These are phyloP conservation scores for Adansonia grandidieri DNA, from an alignment of 441 rosid genomes.

Conservation along the genomic window DNA sequence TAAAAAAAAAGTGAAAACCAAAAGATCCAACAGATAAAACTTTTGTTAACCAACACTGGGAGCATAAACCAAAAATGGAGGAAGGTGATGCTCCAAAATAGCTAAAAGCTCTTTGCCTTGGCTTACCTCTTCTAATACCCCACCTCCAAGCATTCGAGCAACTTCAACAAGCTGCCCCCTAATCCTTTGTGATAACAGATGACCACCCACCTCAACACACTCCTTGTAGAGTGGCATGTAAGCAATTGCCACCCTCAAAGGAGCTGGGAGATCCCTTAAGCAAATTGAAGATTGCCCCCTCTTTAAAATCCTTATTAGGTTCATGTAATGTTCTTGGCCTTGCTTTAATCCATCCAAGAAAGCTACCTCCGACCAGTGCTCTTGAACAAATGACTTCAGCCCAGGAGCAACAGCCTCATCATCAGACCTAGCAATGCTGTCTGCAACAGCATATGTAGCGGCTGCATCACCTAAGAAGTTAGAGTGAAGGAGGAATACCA, in stretches of 20 bases:
- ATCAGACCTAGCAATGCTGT: constrained; percentile 78
- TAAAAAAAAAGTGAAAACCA: constrained; percentile 29
- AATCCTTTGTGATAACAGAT: constrained; percentile 69
- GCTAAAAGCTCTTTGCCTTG: constrained; percentile 66
- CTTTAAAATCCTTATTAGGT: constrained; percentile 62
- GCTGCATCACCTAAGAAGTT: constrained; percentile 81
- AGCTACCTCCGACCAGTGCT: constrained; percentile 80
- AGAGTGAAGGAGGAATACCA: constrained; percentile 77
- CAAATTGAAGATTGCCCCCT: constrained; percentile 69
- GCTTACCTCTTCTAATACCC: constrained; percentile 51
- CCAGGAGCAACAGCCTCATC: constrained; percentile 77
- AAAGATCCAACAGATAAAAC: not conserved
- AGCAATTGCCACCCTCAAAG: constrained; percentile 77
- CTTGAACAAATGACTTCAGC: constrained; percentile 69
- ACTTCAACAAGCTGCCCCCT: constrained; percentile 91
- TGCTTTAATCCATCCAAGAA: constrained; percentile 71
- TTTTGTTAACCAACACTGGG: constrained; percentile 36
- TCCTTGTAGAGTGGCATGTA: constrained; percentile 89
- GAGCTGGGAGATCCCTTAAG: constrained; percentile 71
- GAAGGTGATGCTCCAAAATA: constrained; percentile 79
- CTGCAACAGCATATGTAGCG: constrained; percentile 80
- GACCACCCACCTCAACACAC: constrained; percentile 61
- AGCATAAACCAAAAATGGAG: constrained; percentile 58
- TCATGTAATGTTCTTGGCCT: constrained; percentile 67
- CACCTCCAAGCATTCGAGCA: constrained; percentile 74